Conservation (phyloP, 495 filamentous ascomycete species). For the Aspergillus incahuasiensis region DNA sequence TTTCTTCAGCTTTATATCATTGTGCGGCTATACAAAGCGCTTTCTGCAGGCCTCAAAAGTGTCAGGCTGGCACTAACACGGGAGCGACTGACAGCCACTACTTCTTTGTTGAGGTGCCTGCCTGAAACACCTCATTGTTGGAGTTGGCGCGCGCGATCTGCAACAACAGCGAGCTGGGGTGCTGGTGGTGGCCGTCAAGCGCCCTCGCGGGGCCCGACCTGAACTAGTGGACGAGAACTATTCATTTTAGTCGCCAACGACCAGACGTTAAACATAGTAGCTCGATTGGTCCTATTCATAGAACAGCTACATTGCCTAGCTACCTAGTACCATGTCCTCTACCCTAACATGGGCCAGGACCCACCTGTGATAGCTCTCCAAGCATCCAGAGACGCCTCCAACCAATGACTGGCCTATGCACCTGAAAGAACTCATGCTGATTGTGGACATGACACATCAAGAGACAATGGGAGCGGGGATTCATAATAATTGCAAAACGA, state of each 20-base stretch:
- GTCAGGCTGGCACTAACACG: not conserved
- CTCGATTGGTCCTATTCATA: slow-evolving; percentile 5
- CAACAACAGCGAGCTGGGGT: not conserved
- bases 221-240: slow-evolving; percentile 5
- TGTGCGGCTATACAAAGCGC: not conserved
- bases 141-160: slow-evolving; percentile 11
- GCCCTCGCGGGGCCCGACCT: slow-evolving; percentile 6
- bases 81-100: not conserved
- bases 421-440: slow-evolving; percentile 7
- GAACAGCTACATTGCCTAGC: not conserved
- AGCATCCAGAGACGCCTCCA: slow-evolving; percentile 2
- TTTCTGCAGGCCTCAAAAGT: not conserved
- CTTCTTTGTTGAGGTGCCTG: not conserved
- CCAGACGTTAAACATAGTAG: slow-evolving; percentile 6
- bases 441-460: slow-evolving; percentile 14
- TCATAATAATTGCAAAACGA: slow-evolving; percentile 11
- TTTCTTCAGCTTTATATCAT: slow-evolving; percentile 2
- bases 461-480: slow-evolving; percentile 14
- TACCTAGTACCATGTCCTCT: not conserved
- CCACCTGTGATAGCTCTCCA: not conserved
- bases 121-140: slow-evolving; percentile 10
- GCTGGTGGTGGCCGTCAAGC: slow-evolving; percentile 9
- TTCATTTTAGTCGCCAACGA: not conserved
- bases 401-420: slow-evolving; percentile 10
- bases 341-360: not conserved